A percentile compares a stretch with the other conserved stretches of the same genome.
Conservation (phyloP, 441 rosid genomes). For the Pelargonium fulgidum region DNA sequence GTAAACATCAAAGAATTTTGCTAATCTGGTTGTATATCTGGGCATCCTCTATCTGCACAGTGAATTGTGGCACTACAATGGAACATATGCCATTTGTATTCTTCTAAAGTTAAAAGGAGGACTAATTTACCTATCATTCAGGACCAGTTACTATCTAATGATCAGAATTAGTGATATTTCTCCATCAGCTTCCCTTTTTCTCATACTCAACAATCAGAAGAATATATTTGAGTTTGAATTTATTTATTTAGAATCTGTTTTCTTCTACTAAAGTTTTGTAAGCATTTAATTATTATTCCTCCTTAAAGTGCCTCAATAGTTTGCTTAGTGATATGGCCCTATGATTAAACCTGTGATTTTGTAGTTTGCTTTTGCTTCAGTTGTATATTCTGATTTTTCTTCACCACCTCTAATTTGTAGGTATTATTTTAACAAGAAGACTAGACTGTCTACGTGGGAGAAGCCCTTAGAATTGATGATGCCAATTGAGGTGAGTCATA, state of each 20-base stretch:
- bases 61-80: background rate
- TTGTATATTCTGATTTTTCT: conserved; percentile 6
- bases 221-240: background rate
- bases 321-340: conserved; percentile 2
- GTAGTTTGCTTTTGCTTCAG: background rate
- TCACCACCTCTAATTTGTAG: conserved; percentile 22
- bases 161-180: background rate
- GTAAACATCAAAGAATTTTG: too few species aligned
- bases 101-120: background rate
- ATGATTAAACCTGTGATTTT: background rate
- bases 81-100: background rate
- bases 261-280: background rate
- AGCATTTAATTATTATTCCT: background rate
- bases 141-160: background rate
- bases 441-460: conserved; percentile 26
- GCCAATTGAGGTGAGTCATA: conserved; percentile 24
- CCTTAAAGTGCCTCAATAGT: background rate
- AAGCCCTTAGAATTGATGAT: conserved; percentile 30
- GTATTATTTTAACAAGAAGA: conserved; percentile 29
- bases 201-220: background rate
- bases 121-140: background rate
- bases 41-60: background rate
- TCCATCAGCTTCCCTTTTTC: background rate
- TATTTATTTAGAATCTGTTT: background rate
- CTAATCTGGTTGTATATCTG: background rate